Evolutionary conservation across 1,284 basidiomycete genomes (phyloP), one percentile per base, ranked within the genome.

Genomic region (Moesziomyces sp.): DNA sequence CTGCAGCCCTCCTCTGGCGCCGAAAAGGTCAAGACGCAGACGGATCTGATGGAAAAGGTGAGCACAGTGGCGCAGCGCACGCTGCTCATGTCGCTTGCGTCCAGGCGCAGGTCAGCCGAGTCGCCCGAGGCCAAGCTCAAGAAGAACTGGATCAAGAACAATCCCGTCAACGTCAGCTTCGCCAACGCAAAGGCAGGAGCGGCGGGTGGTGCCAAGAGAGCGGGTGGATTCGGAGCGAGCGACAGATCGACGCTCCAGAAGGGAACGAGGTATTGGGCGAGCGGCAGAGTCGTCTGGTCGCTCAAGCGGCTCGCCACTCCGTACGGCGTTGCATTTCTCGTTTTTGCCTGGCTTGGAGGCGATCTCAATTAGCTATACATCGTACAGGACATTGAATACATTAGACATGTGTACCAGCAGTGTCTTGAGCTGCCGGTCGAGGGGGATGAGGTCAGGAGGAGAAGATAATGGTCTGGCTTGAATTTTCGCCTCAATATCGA

Each of bases 341-440:
- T 76, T 14, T 83, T 80, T 55, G 81, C 82, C 21, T 83, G 79
- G 78, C 70, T 83, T 30, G 75, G 78, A n/a, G 82, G 82, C 23
- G 82, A 82, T 52, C 59, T 77, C 24, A 69, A 65, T 40, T 76
- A 63, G 52, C 2, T 8, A 5, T 9, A 23, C 28, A 48, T 16
- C 5, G 14, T 2, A 26, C 19, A 13, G 46, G 18, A n/a, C 43
- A 21, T 35, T 46, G 21, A 23, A 10, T n/a, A 42, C 45, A 13
- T 26, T 30, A 11, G 11, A 2, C 30, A 30, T 30, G 24, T 26
- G 24, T 4, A 26, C 3, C 24, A 26, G 24, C 24, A 26, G 24
- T 26, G 24, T 5, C 24, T 26, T 3, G 24, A 26, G 24, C 24
- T 26, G 24, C 24, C 24, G 24, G 6, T 28, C 26, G 26, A 7